Evolutionary conservation across 331 rosid genomes (phyloP).

Genomic region (Telfairia occidentalis): DNA sequence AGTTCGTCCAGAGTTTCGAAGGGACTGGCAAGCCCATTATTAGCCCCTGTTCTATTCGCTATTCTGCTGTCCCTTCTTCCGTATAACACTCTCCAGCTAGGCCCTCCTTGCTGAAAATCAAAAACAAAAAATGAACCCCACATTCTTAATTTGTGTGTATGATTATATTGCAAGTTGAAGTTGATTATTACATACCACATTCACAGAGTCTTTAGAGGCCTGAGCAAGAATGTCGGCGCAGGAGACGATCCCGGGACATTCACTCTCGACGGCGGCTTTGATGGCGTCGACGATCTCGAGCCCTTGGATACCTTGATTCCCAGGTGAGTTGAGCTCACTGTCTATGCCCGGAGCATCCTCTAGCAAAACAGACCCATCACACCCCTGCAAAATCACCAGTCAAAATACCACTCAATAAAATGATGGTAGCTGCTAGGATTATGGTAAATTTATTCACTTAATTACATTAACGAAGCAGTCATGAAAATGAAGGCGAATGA

Average conservation of each 20-base stretch:
- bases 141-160: too few relatives aligned
- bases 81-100: slow-evolving; percentile 51
- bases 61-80: slow-evolving; percentile 61
- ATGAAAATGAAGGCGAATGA: slow-evolving; percentile 68
- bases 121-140: too few relatives aligned
- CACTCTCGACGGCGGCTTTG: slow-evolving; percentile 43
- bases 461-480: slow-evolving; percentile 72
- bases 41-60: slow-evolving; percentile 65
- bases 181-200: slow-evolving; percentile 27
- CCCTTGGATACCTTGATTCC: slow-evolving; percentile 44
- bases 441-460: too few relatives aligned
- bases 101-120: slow-evolving; percentile 50
- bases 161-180: neutral
- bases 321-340: slow-evolving; percentile 67
- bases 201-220: slow-evolving; percentile 55
- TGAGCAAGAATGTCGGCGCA: slow-evolving; percentile 74
- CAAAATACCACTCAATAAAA: too few relatives aligned
- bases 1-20: slow-evolving; percentile 36
- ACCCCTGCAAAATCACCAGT: slow-evolving; percentile 55
- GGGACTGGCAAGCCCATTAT: slow-evolving; percentile 43
- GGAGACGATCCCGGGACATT: slow-evolving; percentile 56
- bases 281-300: slow-evolving; percentile 54
- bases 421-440: too few relatives aligned
- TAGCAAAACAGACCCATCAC: slow-evolving; percentile 62
- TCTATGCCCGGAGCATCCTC: slow-evolving; percentile 46